Conservation (phyloP, 2,329 filamentous ascomycete genomes). For the Akanthomyces dipterigenus region DNA sequence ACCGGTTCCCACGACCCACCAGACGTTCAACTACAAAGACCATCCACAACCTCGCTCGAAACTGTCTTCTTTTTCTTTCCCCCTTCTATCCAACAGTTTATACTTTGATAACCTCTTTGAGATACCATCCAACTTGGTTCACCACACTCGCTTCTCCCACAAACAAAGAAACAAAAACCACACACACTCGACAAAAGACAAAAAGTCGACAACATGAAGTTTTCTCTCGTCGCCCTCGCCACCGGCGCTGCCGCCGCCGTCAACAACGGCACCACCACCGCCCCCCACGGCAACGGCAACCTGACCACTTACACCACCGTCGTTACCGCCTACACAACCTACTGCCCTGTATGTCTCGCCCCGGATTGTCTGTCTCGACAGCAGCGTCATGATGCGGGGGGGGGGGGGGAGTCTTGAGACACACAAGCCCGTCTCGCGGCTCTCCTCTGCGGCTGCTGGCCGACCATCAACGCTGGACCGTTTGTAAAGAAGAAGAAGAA, state of each 20-base stretch:
- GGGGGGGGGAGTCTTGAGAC: too few relatives aligned
- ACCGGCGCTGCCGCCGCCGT: constrained; percentile 11
- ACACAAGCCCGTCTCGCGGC: not conserved
- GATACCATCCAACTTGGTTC: constrained; percentile 4
- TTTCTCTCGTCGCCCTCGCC: constrained; percentile 8
- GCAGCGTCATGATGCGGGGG: not conserved
- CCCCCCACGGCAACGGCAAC: not conserved
- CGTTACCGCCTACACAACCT: constrained; percentile 32
- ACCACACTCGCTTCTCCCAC: constrained; percentile 7
- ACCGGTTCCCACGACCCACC: not conserved
- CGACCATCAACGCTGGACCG: too few relatives aligned
- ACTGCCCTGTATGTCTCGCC: constrained; percentile 34
- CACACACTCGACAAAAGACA: too few relatives aligned
- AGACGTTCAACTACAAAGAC: constrained; percentile 8
- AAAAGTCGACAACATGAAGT: constrained; percentile 8
- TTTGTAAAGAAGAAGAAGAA: too few relatives aligned
- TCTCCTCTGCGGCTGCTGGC: not conserved
- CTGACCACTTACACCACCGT: not conserved
- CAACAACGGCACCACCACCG: constrained; percentile 11
- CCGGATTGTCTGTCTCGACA: not conserved
- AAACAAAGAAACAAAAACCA: not conserved
- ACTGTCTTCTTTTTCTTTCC: not conserved
- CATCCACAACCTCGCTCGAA: not conserved
- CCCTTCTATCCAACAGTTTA: not conserved
- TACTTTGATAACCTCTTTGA: not conserved